Percentiles rank a stretch among this genome's conserved stretches.
Conservation (phyloP, 169 alveolate species). For the Cryptosporidium ubiquitum region DNA sequence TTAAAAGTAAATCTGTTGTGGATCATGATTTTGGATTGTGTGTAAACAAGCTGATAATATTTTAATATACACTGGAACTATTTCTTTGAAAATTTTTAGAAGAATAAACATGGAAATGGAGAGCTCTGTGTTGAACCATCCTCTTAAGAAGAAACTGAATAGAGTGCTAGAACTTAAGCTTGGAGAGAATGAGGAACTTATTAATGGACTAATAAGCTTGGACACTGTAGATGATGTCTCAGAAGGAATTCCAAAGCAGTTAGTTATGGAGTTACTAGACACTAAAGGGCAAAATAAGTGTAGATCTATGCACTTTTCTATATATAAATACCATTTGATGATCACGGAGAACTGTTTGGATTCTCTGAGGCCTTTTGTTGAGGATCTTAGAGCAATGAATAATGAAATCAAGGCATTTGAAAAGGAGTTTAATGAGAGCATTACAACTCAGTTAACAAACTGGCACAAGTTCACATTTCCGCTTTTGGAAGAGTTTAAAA, state of each 20-base stretch:
- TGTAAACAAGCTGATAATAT: background rate
- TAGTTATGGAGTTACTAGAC: slow-evolving; percentile 23
- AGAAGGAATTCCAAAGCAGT: slow-evolving; percentile 1
- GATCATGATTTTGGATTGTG: background rate
- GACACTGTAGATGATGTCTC: slow-evolving; percentile 16
- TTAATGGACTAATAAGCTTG: slow-evolving; percentile 4
- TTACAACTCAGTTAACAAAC: background rate
- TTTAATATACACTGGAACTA: background rate
- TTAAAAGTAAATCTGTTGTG: background rate
- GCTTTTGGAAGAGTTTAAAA: slow-evolving; percentile 29
- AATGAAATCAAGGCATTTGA: slow-evolving; percentile 9
- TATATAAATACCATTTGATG: slow-evolving; percentile 27
- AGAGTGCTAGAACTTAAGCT: slow-evolving; percentile 49
- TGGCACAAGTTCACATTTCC: slow-evolving; percentile 41
- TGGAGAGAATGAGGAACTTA: slow-evolving; percentile 51
- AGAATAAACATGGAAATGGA: background rate
- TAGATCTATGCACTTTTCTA: slow-evolving; percentile 34
- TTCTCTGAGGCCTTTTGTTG: slow-evolving; percentile 53
- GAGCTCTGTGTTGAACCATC: slow-evolving; percentile 15
- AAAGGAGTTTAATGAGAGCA: slow-evolving; percentile 22
- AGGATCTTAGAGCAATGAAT: slow-evolving; percentile 22
- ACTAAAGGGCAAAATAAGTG: slow-evolving; percentile 14
- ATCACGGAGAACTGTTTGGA: slow-evolving; percentile 18
- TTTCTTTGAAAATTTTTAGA: background rate
- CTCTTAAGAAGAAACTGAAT: slow-evolving; percentile 29